Conservation (phyloP, 202 grass and related monocot genomes). For the Hordeum pubiflorum region DNA sequence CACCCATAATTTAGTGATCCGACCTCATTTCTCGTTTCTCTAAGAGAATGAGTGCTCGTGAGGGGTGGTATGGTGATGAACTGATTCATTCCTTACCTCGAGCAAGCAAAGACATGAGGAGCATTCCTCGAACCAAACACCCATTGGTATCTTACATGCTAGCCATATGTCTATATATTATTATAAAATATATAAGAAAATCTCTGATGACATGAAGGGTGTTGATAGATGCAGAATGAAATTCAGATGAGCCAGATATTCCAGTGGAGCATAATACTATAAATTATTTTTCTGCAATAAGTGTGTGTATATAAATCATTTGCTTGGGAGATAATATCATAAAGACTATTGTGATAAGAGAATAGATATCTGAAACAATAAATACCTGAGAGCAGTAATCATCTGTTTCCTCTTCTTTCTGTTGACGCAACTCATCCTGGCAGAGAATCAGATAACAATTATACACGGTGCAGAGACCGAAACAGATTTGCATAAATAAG, state of each 20-base stretch:
- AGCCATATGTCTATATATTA: not conserved
- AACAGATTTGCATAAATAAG: not conserved
- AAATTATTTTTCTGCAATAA: not conserved
- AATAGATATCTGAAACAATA: not conserved
- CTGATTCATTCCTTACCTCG: not conserved
- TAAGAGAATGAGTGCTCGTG: not conserved
- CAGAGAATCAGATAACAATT: constrained; percentile 28
- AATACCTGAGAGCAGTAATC: constrained; percentile 97
- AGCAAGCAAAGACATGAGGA: not conserved
- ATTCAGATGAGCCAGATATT: not conserved
- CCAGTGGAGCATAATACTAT: not conserved
- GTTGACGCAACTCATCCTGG: constrained; percentile 92
- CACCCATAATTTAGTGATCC: not conserved
- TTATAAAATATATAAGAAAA: not conserved
- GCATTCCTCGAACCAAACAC: not conserved
- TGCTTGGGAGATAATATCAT: not conserved
- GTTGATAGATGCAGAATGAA: not conserved
- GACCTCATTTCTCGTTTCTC: not conserved
- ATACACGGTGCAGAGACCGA: constrained; percentile 1
- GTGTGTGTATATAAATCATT: constrained; percentile 12
- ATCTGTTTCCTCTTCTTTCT: constrained; percentile 98
- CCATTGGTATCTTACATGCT: not conserved
- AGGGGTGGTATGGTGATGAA: not conserved
- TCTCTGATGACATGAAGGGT: constrained; percentile 2
- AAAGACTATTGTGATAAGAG: not conserved